Evolutionary conservation across 192 early-diverging fungal genomes (phyloP).

Genomic region (Gorgonomyces haynaldii): DNA sequence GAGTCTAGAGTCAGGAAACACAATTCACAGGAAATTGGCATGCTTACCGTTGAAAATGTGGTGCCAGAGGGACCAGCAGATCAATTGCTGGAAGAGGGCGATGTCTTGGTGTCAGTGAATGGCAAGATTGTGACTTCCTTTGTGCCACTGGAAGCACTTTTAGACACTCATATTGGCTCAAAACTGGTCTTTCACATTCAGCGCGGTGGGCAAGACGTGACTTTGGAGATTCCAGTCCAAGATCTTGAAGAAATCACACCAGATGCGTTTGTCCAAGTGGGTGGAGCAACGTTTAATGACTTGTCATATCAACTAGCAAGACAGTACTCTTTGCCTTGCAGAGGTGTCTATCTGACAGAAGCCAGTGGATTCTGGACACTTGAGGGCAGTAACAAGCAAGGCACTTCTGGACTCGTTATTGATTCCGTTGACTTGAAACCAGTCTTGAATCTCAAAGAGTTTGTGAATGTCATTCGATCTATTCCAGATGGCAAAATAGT

Average conservation of each 20-base stretch:
- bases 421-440: conserved; percentile 57
- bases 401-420: conserved; percentile 61
- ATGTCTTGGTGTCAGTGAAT: conserved; percentile 61
- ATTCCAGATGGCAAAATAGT: conserved; percentile 70
- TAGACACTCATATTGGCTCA: conserved; percentile 32
- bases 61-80: conserved; percentile 61
- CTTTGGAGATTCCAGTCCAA: conserved; percentile 44
- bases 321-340: conserved; percentile 36
- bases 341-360: conserved; percentile 73
- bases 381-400: conserved; percentile 54
- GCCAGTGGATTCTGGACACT: conserved; percentile 54
- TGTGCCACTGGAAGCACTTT: conserved; percentile 58
- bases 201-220: conserved; percentile 58
- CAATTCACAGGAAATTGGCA: conserved; percentile 62
- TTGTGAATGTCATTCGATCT: conserved; percentile 56
- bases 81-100: conserved; percentile 59
- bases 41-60: conserved; percentile 65
- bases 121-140: conserved; percentile 67
- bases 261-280: conserved; percentile 71
- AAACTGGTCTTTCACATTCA: conserved; percentile 48
- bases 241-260: conserved; percentile 79
- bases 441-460: conserved; percentile 63
- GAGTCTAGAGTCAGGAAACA: conserved; percentile 49
- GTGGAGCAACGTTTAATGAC: conserved; percentile 59
- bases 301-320: conserved; percentile 41